These are phyloP conservation scores for Metarhizium humberi DNA, from an alignment of 2,329 filamentous ascomycete species.

Conservation along the genomic window DNA sequence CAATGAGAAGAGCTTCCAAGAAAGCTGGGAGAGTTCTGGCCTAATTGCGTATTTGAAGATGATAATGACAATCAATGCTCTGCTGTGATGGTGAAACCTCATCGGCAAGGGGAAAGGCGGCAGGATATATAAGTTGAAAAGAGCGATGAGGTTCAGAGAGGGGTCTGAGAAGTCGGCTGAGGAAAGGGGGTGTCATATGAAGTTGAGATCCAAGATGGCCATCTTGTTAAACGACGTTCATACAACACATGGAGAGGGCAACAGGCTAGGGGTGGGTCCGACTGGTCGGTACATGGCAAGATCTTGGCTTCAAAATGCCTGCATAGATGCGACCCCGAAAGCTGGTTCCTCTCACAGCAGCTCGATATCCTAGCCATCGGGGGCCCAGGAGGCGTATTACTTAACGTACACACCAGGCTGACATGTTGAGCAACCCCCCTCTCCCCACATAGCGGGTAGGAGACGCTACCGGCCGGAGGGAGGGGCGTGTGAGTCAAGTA, in stretches of 20 bases:
- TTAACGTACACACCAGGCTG: background rate
- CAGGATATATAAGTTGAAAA: constrained; percentile 4
- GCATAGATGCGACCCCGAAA: constrained; percentile 1
- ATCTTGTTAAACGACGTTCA: constrained; percentile 1
- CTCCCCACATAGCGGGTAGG: constrained; percentile 7
- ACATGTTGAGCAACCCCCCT: constrained; percentile 3
- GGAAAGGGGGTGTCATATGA: constrained; percentile 4
- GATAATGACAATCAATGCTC: background rate
- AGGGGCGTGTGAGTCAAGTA: constrained; percentile 3
- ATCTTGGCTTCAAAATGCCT: constrained; percentile 6
- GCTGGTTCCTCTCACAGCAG: constrained; percentile 2
- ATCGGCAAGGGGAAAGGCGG: background rate
- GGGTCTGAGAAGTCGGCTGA: background rate
- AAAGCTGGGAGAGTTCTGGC: background rate
- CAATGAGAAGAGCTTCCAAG: background rate
- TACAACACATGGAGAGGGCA: background rate
- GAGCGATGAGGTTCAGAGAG: background rate
- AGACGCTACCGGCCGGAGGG: background rate
- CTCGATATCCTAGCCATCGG: constrained; percentile 1
- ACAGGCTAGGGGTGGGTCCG: constrained; percentile 2
- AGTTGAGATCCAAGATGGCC: constrained; percentile 3
- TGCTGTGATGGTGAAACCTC: background rate
- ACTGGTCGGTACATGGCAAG: constrained; percentile 6
- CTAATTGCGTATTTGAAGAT: background rate
- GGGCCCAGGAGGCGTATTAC: background rate